Percentiles rank a stretch among this genome's conserved stretches.
Conservation (phyloP, 345 rosid species). For the Salix suchowensis region DNA sequence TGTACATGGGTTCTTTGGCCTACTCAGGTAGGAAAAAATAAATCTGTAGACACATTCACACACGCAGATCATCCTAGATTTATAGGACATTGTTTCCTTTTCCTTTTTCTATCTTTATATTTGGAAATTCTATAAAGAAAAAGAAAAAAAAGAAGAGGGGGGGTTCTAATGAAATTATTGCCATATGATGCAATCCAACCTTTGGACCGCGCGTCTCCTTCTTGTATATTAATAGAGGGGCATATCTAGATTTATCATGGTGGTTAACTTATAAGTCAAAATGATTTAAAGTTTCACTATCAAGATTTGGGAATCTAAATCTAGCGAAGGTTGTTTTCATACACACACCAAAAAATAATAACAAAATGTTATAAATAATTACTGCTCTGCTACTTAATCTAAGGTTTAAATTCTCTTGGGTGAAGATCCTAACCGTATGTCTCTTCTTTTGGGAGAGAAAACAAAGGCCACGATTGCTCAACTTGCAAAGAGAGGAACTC, state of each 20-base stretch:
- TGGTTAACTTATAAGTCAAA: constrained; percentile 1
- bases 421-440: not conserved
- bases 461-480: not conserved
- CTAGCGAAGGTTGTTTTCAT: not conserved
- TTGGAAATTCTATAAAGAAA: not conserved
- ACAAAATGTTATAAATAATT: too few relatives aligned
- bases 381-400: not conserved
- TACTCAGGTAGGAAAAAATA: not conserved
- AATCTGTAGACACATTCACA: too few relatives aligned
- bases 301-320: not conserved
- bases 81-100: not conserved
- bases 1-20: constrained; percentile 9
- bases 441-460: not conserved
- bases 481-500: not conserved
- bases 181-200: constrained; percentile 2
- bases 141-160: not conserved
- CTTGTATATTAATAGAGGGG: not conserved
- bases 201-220: too few relatives aligned
- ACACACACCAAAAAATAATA: not conserved
- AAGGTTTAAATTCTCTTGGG: not conserved
- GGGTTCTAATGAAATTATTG: constrained; percentile 6
- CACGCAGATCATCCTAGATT: not conserved
- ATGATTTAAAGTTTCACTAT: not conserved
- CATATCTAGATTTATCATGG: not conserved
- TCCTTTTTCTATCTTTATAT: not conserved